Evolutionary conservation across 1,284 basidiomycete species (phyloP).

Genomic region (Chalciporus sp.): DNA sequence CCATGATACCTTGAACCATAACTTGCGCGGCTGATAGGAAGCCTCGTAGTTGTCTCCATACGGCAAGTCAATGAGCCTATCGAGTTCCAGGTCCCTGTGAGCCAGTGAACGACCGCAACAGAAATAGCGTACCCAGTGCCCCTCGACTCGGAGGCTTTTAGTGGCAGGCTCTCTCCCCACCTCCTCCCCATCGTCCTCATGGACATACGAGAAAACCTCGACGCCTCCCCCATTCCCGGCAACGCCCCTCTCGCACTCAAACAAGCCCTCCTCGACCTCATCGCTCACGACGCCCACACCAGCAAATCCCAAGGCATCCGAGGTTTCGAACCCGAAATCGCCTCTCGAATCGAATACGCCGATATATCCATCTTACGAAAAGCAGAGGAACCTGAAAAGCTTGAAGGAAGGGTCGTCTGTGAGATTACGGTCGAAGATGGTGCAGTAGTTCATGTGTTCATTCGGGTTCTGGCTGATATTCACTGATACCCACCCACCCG

Average conservation of each 20-base stretch:
- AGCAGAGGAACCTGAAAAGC: slow-evolving; percentile 37
- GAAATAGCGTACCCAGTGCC: neutral
- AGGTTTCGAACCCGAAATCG: slow-evolving; percentile 29
- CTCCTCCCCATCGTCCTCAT: slow-evolving; percentile 1
- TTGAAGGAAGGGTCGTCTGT: slow-evolving; percentile 44
- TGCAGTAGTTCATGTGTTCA: slow-evolving; percentile 17
- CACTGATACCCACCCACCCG: too few relatives aligned
- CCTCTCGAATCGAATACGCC: slow-evolving; percentile 21
- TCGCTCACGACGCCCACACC: slow-evolving; percentile 7
- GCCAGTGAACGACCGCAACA: neutral
- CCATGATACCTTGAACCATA: too few relatives aligned
- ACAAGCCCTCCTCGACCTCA: slow-evolving; percentile 24
- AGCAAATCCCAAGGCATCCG: slow-evolving; percentile 7
- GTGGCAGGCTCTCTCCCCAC: neutral
- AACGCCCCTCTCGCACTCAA: slow-evolving; percentile 29
- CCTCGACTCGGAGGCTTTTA: neutral
- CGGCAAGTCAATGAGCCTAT: too few relatives aligned
- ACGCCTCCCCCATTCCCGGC: slow-evolving; percentile 25
- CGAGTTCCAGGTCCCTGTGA: neutral
- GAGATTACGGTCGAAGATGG: slow-evolving; percentile 50
- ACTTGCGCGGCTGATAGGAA: too few relatives aligned
- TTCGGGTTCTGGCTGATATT: neutral
- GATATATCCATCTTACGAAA: slow-evolving; percentile 45
- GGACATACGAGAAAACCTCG: slow-evolving; percentile 17
- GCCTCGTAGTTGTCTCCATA: too few relatives aligned